These are phyloP conservation scores for Chalciporus chontae DNA, from an alignment of 768 basidiomycete species.

Conservation along the genomic window DNA sequence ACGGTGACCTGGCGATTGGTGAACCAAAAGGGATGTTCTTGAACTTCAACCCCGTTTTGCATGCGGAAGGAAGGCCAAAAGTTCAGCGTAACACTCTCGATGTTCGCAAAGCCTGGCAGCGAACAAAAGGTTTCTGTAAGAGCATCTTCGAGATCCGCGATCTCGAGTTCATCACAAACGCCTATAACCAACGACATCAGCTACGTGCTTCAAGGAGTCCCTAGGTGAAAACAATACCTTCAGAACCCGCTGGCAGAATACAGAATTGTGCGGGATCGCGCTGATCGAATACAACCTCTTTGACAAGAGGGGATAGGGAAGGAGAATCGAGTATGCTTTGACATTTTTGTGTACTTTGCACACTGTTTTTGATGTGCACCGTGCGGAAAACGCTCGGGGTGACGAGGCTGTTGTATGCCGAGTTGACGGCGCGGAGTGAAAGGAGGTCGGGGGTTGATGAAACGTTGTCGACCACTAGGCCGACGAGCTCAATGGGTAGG, in stretches of 20 bases:
- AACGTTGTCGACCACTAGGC: constrained; percentile 21
- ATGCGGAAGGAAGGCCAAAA: constrained; percentile 32
- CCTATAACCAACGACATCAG: constrained; percentile 10
- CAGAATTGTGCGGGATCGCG: constrained; percentile 25
- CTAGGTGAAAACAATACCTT: constrained; percentile 7
- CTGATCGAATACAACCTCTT: constrained; percentile 28
- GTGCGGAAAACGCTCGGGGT: constrained; percentile 24
- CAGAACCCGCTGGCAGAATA: constrained; percentile 13
- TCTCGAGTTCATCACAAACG: constrained; percentile 25
- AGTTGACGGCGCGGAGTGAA: constrained; percentile 26
- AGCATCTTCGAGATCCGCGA: constrained; percentile 30
- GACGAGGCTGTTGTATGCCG: constrained; percentile 22
- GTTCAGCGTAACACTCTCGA: constrained; percentile 22
- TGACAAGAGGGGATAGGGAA: constrained; percentile 22
- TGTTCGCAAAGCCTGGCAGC: constrained; percentile 17
- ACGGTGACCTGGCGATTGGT: constrained; percentile 26
- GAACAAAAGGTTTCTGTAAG: constrained; percentile 26
- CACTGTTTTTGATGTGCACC: constrained; percentile 24
- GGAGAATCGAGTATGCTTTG: constrained; percentile 21
- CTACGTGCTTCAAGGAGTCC: background rate
- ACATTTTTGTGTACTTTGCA: constrained; percentile 24
- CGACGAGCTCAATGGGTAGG: constrained; percentile 28
- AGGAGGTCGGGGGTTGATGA: constrained; percentile 26
- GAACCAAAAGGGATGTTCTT: constrained; percentile 31
- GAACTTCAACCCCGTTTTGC: constrained; percentile 19